phyloP scores from a whole-genome alignment of 2,329 filamentous ascomycete genomes.

The Penicillium polonicum region DNA sequence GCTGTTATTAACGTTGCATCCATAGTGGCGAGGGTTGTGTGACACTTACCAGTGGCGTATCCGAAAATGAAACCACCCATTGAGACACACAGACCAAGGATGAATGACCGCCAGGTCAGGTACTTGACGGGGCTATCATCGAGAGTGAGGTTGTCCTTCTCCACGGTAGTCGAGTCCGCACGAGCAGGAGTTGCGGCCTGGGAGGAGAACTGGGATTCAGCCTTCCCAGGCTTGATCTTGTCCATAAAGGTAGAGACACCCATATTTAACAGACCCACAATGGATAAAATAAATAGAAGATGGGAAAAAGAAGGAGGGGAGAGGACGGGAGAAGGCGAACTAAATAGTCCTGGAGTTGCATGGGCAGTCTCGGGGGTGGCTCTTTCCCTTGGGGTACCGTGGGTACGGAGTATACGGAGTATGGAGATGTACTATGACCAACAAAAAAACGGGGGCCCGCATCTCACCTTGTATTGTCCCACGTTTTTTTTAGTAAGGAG shows the following conservation, averaged over 20 bases:
- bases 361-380: slow-evolving; percentile 6
- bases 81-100: slow-evolving; percentile 47
- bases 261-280: slow-evolving; percentile 23
- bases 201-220: slow-evolving; percentile 33
- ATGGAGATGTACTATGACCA: background rate
- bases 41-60: slow-evolving; percentile 42
- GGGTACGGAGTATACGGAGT: background rate
- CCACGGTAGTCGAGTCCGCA: slow-evolving; percentile 29
- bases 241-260: slow-evolving; percentile 31
- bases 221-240: slow-evolving; percentile 30
- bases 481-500: slow-evolving; percentile 14
- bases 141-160: slow-evolving; percentile 35
- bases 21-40: slow-evolving; percentile 1
- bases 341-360: slow-evolving; percentile 26
- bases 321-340: slow-evolving; percentile 14
- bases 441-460: slow-evolving; percentile 33
- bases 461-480: slow-evolving; percentile 26
- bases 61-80: slow-evolving; percentile 52
- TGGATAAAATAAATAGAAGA: slow-evolving; percentile 1
- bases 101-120: slow-evolving; percentile 44
- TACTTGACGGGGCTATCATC: slow-evolving; percentile 46
- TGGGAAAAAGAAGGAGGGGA: slow-evolving; percentile 1
- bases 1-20: slow-evolving; percentile 4
- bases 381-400: slow-evolving; percentile 24
- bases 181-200: slow-evolving; percentile 36